Evolutionary conservation across 768 basidiomycete species (phyloP).

Genomic region (Leccinum imitatum): DNA sequence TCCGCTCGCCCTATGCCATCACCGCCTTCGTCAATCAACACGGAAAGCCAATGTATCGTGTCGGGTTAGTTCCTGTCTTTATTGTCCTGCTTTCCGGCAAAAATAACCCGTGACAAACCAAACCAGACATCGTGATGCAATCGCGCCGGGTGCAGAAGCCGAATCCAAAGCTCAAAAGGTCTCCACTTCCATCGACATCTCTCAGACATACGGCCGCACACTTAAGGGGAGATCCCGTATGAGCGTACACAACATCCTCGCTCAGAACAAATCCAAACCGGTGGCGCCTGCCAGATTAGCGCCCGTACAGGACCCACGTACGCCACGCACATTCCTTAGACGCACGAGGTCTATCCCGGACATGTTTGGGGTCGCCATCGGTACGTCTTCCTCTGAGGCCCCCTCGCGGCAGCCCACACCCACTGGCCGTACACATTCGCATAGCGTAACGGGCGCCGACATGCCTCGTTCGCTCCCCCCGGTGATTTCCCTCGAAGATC

Average conservation of each 20-base stretch:
- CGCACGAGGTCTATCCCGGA: constrained; percentile 80
- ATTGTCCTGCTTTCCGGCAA: neutral
- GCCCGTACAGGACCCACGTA: constrained; percentile 33
- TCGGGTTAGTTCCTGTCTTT: constrained; percentile 56
- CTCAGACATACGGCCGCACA: constrained; percentile 35
- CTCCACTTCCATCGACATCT: constrained; percentile 33
- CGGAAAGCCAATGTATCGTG: constrained; percentile 64
- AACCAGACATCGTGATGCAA: constrained; percentile 56
- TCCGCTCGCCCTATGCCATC: constrained; percentile 77
- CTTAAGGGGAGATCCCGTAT: constrained; percentile 53
- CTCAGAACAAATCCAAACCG: constrained; percentile 50
- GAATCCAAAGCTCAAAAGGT: constrained; percentile 40
- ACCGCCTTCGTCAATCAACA: constrained; percentile 80
- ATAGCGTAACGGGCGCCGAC: constrained; percentile 75
- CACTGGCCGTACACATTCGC: constrained; percentile 67
- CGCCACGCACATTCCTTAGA: constrained; percentile 53
- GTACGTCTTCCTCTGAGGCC: constrained; percentile 32
- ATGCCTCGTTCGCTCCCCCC: constrained; percentile 42
- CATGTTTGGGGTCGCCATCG: constrained; percentile 30
- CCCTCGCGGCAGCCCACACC: constrained; percentile 30
- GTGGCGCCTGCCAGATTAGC: constrained; percentile 21
- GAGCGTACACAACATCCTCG: constrained; percentile 61
- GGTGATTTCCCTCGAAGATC: constrained; percentile 24
- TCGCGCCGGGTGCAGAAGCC: constrained; percentile 59
- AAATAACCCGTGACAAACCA: constrained; percentile 1